Conservation (phyloP, 352 stramenopile genomes). For the Globisporangium radiosum region DNA sequence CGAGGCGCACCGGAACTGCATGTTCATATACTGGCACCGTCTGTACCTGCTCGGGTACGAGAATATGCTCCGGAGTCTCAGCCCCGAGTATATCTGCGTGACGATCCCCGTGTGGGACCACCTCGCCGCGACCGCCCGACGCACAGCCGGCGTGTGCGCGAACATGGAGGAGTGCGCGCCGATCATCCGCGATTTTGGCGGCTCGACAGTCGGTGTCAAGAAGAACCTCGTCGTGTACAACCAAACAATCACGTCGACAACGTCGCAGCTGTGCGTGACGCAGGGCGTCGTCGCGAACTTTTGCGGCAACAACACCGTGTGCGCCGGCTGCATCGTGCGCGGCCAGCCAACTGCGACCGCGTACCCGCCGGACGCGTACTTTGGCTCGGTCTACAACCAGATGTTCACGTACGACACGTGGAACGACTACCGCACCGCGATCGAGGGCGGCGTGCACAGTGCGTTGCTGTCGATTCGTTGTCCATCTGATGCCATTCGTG, state of each 20-base stretch:
- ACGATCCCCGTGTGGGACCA: conserved; percentile 64
- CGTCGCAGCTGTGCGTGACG: conserved; percentile 21
- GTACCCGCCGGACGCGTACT: conserved; percentile 27
- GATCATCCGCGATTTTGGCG: conserved; percentile 28
- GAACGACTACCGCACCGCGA: conserved; percentile 14
- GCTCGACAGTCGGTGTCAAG: conserved; percentile 12
- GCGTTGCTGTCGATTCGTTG: conserved; percentile 10
- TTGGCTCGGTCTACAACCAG: conserved; percentile 37
- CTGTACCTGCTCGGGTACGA: conserved; percentile 57
- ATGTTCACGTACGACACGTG: conserved; percentile 30
- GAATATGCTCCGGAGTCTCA: conserved; percentile 62
- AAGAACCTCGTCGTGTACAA: conserved; percentile 16
- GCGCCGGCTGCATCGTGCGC: conserved; percentile 31
- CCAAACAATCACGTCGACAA: conserved; percentile 18
- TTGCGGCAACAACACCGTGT: conserved; percentile 29
- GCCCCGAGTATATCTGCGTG: conserved; percentile 33
- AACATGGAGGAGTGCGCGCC: conserved; percentile 29
- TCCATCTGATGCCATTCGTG: no score
- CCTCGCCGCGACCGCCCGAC: conserved; percentile 20
- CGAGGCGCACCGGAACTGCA: conserved; percentile 46
- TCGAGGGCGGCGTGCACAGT: conserved; percentile 51
- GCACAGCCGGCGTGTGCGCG: conserved; percentile 17
- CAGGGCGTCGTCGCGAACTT: conserved; percentile 27
- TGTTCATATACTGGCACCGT: conserved; percentile 77
- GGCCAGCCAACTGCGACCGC: conserved; percentile 8